Base-by-base conservation (phyloP, 345 rosid genomes). In the Eutrema yunnanense region DNA sequence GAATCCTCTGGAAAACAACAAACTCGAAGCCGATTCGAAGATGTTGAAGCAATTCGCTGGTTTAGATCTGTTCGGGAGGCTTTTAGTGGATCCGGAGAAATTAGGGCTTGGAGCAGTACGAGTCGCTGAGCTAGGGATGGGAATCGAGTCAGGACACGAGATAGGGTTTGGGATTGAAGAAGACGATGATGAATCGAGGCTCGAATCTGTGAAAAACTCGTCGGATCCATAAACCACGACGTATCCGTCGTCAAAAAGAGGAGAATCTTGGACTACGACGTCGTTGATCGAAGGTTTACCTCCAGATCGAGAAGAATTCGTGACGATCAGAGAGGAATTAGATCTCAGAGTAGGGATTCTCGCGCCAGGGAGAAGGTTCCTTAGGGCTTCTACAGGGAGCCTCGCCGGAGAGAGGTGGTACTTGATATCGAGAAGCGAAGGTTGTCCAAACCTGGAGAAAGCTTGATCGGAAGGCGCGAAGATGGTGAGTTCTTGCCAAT, bases 381-480 rank as follows among this genome's bases (percentile, higher is more conserved):
- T 57, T 73, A 83, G 62, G 53, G 46, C 30, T 42, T 77, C 72
- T 19, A 51, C 67, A 13, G 77, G 29, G 66, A 81, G 32, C 14
- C 74, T 56, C 40, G 62, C 6, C 4, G 85, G 85, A 36, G 82
- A 77, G 56, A 81, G 67, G 46, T 81, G 83, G 74, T 55, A 73
- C 8, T 56, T 78, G 22, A 84, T 72, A 26, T 64, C 69, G 32
- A 65, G 66, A 65, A 81, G 74, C 38, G 87, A 81, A 10, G 75
- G 78, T 19, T 81, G 85, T 4, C 85, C 82, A 2, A 19, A 72
- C 7, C 8, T 62, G 36, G 34, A 22, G 76, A 81, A 81, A 50
- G 82, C 67, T 27, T 55, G 19, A 63, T 81, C 85, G 3, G 77
- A 73, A 30, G 85, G 83, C 16, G 82, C 72, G 75, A 84, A 84